A percentile compares a stretch with the other conserved stretches of the same genome.
phyloP scores from a whole-genome alignment of 2,329 filamentous ascomycete genomes.

The Gnomoniopsis sp. region DNA sequence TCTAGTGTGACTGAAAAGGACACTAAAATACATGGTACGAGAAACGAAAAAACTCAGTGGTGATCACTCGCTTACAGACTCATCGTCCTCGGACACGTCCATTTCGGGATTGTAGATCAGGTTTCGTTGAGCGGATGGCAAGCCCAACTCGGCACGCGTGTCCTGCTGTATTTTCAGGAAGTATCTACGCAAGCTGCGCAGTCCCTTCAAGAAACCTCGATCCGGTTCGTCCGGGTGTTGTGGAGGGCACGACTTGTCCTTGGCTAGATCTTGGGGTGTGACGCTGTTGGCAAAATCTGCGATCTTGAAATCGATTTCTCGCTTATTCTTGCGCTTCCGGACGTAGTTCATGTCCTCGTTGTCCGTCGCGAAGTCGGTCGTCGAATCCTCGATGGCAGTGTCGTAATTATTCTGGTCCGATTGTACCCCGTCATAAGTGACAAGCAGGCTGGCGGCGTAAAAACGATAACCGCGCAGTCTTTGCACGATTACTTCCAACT shows the following conservation, averaged over 20 bases:
- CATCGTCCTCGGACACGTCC: constrained; percentile 26
- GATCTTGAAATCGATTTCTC: constrained; percentile 87
- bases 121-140: constrained; percentile 26
- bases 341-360: constrained; percentile 43
- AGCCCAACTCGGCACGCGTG: constrained; percentile 52
- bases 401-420: constrained; percentile 48
- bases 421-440: constrained; percentile 90
- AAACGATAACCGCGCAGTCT: constrained; percentile 83
- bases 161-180: constrained; percentile 86
- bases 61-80: constrained; percentile 29
- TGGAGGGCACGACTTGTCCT: constrained; percentile 70
- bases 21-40: background rate
- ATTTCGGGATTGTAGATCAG: constrained; percentile 13
- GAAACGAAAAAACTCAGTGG: background rate
- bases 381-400: constrained; percentile 52
- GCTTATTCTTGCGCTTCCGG: constrained; percentile 47
- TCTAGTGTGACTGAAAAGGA: background rate
- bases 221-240: constrained; percentile 78
- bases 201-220: constrained; percentile 80
- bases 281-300: constrained; percentile 98
- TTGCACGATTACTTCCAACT: constrained; percentile 79
- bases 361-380: constrained; percentile 56
- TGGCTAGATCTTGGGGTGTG: constrained; percentile 73
- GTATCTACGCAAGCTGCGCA: constrained; percentile 75
- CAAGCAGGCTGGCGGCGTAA: constrained; percentile 89